phyloP scores from a whole-genome alignment of 2,329 filamentous ascomycete genomes.

The Colletotrichum aenigma region DNA sequence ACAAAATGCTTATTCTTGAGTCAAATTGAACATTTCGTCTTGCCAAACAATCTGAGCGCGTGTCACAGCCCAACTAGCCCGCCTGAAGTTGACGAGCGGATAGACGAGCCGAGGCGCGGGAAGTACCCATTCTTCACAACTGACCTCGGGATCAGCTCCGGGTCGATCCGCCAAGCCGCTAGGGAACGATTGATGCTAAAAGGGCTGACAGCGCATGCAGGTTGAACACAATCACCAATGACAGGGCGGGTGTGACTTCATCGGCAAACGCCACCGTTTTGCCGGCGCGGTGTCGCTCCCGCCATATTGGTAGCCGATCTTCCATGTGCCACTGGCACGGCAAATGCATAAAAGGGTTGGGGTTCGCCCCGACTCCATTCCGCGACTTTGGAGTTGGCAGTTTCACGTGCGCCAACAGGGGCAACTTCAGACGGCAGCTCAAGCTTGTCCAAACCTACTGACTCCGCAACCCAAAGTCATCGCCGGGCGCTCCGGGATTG shows the following conservation, averaged over 20 bases:
- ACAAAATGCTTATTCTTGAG: neutral
- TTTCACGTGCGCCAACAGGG: neutral
- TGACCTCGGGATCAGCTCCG: neutral
- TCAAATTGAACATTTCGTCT: neutral
- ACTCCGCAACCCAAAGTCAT: neutral
- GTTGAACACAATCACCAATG: neutral
- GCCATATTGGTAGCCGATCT: neutral
- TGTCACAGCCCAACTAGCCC: neutral
- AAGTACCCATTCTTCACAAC: neutral
- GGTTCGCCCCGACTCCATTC: neutral
- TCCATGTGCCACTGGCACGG: neutral
- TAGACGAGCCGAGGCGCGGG: neutral
- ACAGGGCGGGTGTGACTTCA: neutral
- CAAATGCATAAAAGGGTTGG: neutral
- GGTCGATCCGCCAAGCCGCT: neutral
- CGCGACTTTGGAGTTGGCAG: neutral
- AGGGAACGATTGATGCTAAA: neutral
- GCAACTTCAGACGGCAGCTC: neutral
- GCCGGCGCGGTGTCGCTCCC: neutral
- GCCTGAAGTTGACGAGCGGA: neutral
- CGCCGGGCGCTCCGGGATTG: neutral
- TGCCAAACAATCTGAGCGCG: neutral
- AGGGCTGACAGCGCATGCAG: neutral
- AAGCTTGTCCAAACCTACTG: neutral
- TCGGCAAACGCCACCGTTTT: slow-evolving; percentile 1